Evolutionary conservation across 23 red algal genomes (phyloP).

Genomic region (Pyropia yezoensis): DNA sequence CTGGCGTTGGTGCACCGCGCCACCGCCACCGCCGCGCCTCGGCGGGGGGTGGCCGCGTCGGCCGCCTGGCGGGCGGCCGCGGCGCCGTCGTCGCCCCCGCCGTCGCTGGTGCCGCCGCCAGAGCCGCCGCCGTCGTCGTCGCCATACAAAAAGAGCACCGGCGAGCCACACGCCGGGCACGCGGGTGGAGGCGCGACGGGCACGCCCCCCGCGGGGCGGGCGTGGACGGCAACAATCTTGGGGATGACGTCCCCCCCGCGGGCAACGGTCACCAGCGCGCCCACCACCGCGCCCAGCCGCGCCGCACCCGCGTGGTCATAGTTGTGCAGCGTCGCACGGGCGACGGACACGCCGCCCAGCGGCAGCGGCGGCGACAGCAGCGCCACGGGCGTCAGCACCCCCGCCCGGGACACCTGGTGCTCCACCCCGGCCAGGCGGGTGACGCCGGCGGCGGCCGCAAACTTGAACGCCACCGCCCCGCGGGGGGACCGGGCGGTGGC

Average conservation of each 20-base stretch:
- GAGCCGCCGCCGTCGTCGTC: slow-evolving; percentile 15
- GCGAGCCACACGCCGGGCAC: slow-evolving; percentile 35
- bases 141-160: slow-evolving; percentile 1
- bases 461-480: slow-evolving; percentile 61
- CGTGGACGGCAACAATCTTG: slow-evolving; percentile 36
- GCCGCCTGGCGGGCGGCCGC: background rate
- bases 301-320: slow-evolving; percentile 34
- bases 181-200: slow-evolving; percentile 5
- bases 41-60: background rate
- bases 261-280: slow-evolving; percentile 42
- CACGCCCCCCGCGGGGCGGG: background rate
- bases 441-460: slow-evolving; percentile 21
- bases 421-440: slow-evolving; percentile 43
- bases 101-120: background rate
- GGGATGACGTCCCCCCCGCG: slow-evolving; percentile 74
- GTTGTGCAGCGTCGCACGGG: slow-evolving; percentile 74
- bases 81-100: background rate
- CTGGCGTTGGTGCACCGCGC: slow-evolving; percentile 34
- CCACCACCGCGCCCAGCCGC: slow-evolving; percentile 25
- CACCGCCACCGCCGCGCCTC: background rate
- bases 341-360: slow-evolving; percentile 47
- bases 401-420: slow-evolving; percentile 62
- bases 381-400: slow-evolving; percentile 75
- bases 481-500: slow-evolving; percentile 45
- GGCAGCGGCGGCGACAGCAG: slow-evolving; percentile 32